Evolutionary conservation across 2,329 filamentous ascomycete species (phyloP), one percentile per base, ranked within the genome.

Genomic region (Xenoacremonium recifei): DNA sequence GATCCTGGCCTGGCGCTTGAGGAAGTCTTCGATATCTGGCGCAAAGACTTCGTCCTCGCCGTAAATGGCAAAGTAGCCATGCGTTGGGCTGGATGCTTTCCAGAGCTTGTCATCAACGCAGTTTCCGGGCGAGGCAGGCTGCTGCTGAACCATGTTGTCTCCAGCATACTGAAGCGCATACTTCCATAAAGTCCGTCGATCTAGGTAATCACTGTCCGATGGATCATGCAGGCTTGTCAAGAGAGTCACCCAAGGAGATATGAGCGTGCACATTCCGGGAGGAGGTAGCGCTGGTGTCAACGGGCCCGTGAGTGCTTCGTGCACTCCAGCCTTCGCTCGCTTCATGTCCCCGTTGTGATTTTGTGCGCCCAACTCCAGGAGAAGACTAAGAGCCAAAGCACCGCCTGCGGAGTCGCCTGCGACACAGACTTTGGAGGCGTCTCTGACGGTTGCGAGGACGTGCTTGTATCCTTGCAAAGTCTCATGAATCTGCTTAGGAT

Each of bases 351-450:
- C 52, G 21, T 44, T 53, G 10, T 40, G 45, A 21, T 47, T 45
- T 29, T 64, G 60, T 18, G 59, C 54, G 9, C 79, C 80, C 16
- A 90, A 68, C 52, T 84, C 78, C 2, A 91, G 76, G 38, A 95
- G 68, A 37, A 93, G 71, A 58, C 82, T 87, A 19, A 95, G 73
- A 9, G 86, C 77, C 32, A 95, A 67, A 1, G 85, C 85, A 13
- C 78, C 89, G 4, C 89, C 89, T 1, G 89, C 89, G 2, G 87
- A 92, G 62, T 95, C 89, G 5, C 89, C 89, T 35, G 79, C 80
- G 4, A 95, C 76, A 47, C 83, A 85, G 19, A 95, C 74, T 30
- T 74, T 79, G 3, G 77, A 76, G 1, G 82, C 70, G 29, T 85
- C 74, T 17, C 68, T 63, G 19, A 77, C 76, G 4, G 77, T 69